Base-by-base conservation (phyloP, 164 flowering plant genomes). In the Berberis thunbergii region DNA sequence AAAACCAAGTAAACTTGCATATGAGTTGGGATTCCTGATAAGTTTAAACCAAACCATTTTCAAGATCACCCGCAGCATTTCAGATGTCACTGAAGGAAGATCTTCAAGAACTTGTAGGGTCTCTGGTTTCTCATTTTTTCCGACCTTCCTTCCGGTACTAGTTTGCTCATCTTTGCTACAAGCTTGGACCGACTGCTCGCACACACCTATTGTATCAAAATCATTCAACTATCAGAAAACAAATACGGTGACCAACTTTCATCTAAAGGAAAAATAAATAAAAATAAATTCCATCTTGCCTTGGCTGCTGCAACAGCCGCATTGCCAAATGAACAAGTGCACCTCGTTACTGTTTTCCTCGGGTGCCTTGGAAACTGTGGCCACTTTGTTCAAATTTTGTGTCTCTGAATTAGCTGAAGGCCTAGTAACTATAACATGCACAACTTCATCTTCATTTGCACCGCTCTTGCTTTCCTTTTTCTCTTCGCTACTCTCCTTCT, bases 1-100 rank as follows among this genome's bases (percentile, higher is more conserved):
- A 26, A 26, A 26, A 26, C 26, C 26, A 26, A 26, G 26, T 26
- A 26, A 26, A 26, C 26, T 26, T 26, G 83, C 66, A 57, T 79
- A 79, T 26, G 80, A 65, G 65, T 79, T 79, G 39, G 83, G 83
- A 65, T 79, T 79, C 59, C 76, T 62, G 6, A 77, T 6, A 49
- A 79, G 83, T 64, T 75, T 77, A 42, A 62, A 49, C 26, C 26
- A 26, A 26, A 26, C 26, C 26, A 26, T 26, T 26, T 26, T 26
- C 26, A 26, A 26, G 26, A 72, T 77, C 74, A 6, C 44, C 60
- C 56, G 53, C 54, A 67, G 43, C 77, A 77, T 75, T 43, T 60
- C 60, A 7, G 60, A 57, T 6, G 68, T 66, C 46, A 58, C 59
- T 2, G 64, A 68, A 52, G 67, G 12, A 26, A 26, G 26, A 26